Evolutionary conservation across 2,329 filamentous ascomycete genomes (phyloP), one percentile per base, ranked within the genome.

Genomic region (Sporothrix luriei): DNA sequence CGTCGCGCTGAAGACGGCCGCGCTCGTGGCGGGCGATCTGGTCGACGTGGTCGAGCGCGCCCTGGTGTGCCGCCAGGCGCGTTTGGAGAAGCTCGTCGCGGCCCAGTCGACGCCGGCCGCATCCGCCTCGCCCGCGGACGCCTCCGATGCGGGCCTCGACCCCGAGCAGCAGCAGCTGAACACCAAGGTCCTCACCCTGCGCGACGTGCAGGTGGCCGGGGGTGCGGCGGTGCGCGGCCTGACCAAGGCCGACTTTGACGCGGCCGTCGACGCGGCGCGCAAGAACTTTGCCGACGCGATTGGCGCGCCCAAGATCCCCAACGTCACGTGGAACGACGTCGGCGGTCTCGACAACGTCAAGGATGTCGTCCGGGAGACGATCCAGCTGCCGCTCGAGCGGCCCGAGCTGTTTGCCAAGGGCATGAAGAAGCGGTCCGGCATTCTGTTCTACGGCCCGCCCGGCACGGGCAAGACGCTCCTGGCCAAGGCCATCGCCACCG

Each of bases 211-310:
- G 71, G 84, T 98, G 10, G 90, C 95, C 1, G 95, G 95, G 40
- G 95, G 95, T 0, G 86, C 92, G 52, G 85, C 90, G 11, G 91
- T 91, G 5, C 89, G 89, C 38, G 92, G 91, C 67, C 84, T 99
- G 13, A 94, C 89, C 0, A 91, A 91, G 74, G 83, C 85, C 2
- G 95, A 99, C 78, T 94, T 98, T 73, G 93, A 97, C 68, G 82
- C 90, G n/a, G 95, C 95, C 0, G 94, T 99, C 3, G 94, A 98
- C 71, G 93, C 94, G 6, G 95, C 95, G 0, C 89, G 95, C 68
- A 97, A 97, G 84, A 98, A 97, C 80, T 99, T 99, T 78, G 94
- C 95, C 6, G 95, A 98, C 78, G 91, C 94, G 0, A 99, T 99
- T 73, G 95, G 95, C 29, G 95, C 95, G 5, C 95, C 95, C 2